Conservation (phyloP, 306 rosid genomes). For the Corylus heterophylla region DNA sequence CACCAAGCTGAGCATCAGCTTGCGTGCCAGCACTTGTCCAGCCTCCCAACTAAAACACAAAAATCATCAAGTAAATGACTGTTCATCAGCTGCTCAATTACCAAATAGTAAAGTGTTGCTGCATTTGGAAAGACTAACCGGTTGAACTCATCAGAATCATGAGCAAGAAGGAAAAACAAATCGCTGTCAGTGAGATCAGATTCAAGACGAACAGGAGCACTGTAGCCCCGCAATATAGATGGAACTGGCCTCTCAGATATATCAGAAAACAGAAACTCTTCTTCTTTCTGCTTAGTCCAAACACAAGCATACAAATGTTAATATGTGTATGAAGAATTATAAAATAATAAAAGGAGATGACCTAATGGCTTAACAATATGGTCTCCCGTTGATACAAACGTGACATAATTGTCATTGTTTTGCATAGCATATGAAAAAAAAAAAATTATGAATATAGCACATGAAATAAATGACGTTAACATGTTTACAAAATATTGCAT, state of each 20-base stretch:
- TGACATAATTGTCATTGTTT: not conserved
- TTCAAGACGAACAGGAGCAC: constrained; percentile 94
- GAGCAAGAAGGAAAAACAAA: constrained; percentile 85
- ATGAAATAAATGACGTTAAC: not conserved
- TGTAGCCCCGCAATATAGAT: constrained; percentile 82
- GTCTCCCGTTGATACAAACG: not conserved
- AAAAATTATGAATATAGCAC: too few relatives aligned
- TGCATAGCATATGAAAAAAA: not conserved
- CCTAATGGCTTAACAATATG: not conserved
- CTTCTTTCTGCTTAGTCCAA: constrained; percentile 67
- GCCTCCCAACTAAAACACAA: constrained; percentile 89
- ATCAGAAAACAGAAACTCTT: constrained; percentile 81
- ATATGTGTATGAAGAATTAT: constrained; percentile 2
- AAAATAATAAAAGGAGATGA: not conserved
- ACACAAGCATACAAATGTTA: constrained; percentile 15
- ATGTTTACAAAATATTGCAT: constrained; percentile 12
- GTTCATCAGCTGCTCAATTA: constrained; percentile 14
- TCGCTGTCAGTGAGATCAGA: constrained; percentile 75
- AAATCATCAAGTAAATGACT: constrained; percentile 27
- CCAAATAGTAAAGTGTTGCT: constrained; percentile 8
- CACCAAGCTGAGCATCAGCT: constrained; percentile 83
- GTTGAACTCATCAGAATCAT: constrained; percentile 92
- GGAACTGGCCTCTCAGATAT: constrained; percentile 87
- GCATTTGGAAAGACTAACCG: constrained; percentile 62
- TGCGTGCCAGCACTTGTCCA: constrained; percentile 87